A percentile compares a stretch with the other conserved stretches of the same genome.
These are phyloP conservation scores for Bullera alba DNA, from an alignment of 768 basidiomycete genomes.

Conservation along the genomic window DNA sequence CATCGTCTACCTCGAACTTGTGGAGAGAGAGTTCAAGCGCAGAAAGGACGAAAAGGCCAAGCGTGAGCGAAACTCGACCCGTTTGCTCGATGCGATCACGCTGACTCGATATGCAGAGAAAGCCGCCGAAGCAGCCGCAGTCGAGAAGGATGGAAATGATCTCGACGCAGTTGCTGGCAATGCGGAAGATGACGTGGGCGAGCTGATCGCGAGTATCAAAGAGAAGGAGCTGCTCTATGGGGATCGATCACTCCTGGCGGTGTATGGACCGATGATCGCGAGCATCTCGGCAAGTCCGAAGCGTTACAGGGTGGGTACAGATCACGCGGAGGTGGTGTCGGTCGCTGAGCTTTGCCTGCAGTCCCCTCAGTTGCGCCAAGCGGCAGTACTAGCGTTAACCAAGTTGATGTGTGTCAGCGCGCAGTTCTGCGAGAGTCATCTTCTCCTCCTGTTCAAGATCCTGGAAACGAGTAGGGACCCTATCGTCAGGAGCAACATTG, in stretches of 20 bases:
- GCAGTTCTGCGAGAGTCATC: slow-evolving; percentile 83
- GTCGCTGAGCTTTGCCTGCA: slow-evolving; percentile 40
- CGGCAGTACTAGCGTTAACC: slow-evolving; percentile 80
- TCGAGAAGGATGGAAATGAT: slow-evolving; percentile 59
- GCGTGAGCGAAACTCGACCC: slow-evolving; percentile 52
- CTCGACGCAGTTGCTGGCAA: slow-evolving; percentile 96
- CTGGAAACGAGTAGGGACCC: slow-evolving; percentile 85
- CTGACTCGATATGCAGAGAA: slow-evolving; percentile 52
- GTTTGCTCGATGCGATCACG: background rate
- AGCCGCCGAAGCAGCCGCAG: slow-evolving; percentile 45
- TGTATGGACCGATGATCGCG: slow-evolving; percentile 84
- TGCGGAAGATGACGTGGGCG: slow-evolving; percentile 96
- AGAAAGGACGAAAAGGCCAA: slow-evolving; percentile 83
- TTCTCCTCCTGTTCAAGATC: slow-evolving; percentile 83
- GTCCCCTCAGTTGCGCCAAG: slow-evolving; percentile 78
- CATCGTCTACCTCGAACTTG: slow-evolving; percentile 87
- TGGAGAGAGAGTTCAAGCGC: slow-evolving; percentile 92
- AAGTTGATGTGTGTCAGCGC: slow-evolving; percentile 96
- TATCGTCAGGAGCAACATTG: slow-evolving; percentile 88
- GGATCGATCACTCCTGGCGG: slow-evolving; percentile 65
- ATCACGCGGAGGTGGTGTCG: background rate
- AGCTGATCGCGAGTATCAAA: slow-evolving; percentile 71
- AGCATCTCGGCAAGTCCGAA: slow-evolving; percentile 85
- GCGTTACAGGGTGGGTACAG: slow-evolving; percentile 67
- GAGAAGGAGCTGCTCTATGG: slow-evolving; percentile 86